Evolutionary conservation across 2,329 filamentous ascomycete genomes (phyloP).

Genomic region (Trichophyton schoenleinii): DNA sequence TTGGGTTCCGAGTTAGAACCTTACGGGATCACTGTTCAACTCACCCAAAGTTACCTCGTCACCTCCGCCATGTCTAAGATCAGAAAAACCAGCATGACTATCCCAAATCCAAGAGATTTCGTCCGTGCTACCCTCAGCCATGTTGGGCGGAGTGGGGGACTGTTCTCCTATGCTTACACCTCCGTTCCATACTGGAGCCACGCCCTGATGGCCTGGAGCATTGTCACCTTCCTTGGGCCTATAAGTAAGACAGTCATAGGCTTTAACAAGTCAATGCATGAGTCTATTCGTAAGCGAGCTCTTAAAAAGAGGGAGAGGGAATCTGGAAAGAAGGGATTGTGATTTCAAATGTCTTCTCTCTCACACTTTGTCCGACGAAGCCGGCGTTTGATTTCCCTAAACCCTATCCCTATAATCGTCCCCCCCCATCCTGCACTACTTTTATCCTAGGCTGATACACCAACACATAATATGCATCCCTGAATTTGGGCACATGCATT

Average conservation of each 20-base stretch:
- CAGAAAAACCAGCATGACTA: conserved; percentile 59
- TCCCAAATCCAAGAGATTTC: conserved; percentile 72
- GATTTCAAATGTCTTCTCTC: conserved; percentile 4
- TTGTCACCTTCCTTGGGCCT: conserved; percentile 49
- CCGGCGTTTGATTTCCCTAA: not conserved
- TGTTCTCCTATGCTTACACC: conserved; percentile 66
- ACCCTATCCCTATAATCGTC: not conserved
- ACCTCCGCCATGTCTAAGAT: conserved; percentile 97
- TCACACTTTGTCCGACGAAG: not conserved
- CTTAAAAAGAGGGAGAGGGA: conserved; percentile 74
- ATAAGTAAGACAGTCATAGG: conserved; percentile 46
- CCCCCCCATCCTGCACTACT: not conserved
- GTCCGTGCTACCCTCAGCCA: conserved; percentile 67
- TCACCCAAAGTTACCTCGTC: conserved; percentile 84
- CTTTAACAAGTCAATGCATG: conserved; percentile 60
- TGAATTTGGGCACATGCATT: not conserved
- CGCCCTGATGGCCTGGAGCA: conserved; percentile 71
- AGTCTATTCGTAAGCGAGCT: conserved; percentile 68
- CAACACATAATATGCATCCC: not conserved
- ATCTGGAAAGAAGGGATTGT: conserved; percentile 43
- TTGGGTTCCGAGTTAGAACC: conserved; percentile 71
- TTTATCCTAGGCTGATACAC: not conserved
- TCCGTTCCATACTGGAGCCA: conserved; percentile 93
- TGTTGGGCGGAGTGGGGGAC: conserved; percentile 64
- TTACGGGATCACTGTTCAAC: conserved; percentile 74